Percentiles rank a stretch among this genome's conserved stretches.
phyloP scores from a whole-genome alignment of 1,284 basidiomycete species.

The Melanopsichium pennsylvanicum region DNA sequence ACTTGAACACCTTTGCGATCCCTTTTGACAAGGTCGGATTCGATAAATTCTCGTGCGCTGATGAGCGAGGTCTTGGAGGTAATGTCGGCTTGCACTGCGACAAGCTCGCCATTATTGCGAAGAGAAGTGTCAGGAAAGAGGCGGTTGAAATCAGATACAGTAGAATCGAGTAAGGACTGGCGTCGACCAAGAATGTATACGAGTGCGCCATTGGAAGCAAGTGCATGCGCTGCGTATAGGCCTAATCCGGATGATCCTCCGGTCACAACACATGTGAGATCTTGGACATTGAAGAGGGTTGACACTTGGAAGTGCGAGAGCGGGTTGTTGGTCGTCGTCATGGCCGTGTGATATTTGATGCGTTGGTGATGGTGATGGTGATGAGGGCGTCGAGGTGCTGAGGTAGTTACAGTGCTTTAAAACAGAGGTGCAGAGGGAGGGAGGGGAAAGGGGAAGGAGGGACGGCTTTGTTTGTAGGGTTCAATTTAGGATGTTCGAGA shows the following conservation, averaged over 20 bases:
- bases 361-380: conserved; percentile 8
- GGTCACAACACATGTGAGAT: conserved; percentile 32
- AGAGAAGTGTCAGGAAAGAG: background rate
- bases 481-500: too few species aligned
- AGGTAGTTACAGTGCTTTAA: background rate
- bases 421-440: background rate
- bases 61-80: conserved; percentile 31
- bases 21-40: conserved; percentile 7
- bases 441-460: background rate
- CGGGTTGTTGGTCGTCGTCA: background rate
- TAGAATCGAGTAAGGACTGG: conserved; percentile 13
- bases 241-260: conserved; percentile 44
- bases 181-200: conserved; percentile 50
- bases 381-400: background rate
- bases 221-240: conserved; percentile 41
- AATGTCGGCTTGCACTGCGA: conserved; percentile 32
- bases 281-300: conserved; percentile 29
- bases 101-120: conserved; percentile 6
- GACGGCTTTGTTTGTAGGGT: too few species aligned
- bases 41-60: conserved; percentile 10
- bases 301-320: conserved; percentile 16
- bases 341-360: too few species aligned
- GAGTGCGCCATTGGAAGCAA: conserved; percentile 42
- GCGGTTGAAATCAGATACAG: conserved; percentile 9
- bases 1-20: conserved; percentile 20